These are phyloP conservation scores for Apiospora malaysiana DNA, from an alignment of 2,329 filamentous ascomycete genomes.

Conservation along the genomic window DNA sequence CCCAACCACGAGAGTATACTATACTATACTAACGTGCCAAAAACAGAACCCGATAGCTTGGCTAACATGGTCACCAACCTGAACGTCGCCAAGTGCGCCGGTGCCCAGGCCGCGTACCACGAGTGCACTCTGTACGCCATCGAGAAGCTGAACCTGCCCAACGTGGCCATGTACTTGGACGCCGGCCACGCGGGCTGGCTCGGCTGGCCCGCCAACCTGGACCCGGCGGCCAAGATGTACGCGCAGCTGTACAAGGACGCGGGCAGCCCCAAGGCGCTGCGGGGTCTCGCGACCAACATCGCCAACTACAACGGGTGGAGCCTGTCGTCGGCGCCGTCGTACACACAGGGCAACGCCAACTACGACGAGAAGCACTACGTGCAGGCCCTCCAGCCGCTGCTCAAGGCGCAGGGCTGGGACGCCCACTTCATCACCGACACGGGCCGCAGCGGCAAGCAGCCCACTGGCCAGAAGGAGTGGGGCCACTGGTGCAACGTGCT, in stretches of 20 bases:
- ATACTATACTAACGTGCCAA: constrained; percentile 25
- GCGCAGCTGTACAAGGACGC: constrained; percentile 56
- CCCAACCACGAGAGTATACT: constrained; percentile 28
- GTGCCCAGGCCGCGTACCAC: constrained; percentile 54
- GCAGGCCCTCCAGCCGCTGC: constrained; percentile 67
- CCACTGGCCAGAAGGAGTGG: constrained; percentile 59
- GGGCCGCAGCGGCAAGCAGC: constrained; percentile 49
- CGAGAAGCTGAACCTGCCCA: constrained; percentile 57
- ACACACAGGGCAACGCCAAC: constrained; percentile 48
- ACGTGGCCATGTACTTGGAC: constrained; percentile 64
- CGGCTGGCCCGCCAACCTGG: constrained; percentile 61
- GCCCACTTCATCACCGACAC: constrained; percentile 44
- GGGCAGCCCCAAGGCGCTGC: constrained; percentile 54
- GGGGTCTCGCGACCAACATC: constrained; percentile 64
- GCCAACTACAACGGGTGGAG: constrained; percentile 62
- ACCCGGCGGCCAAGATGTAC: constrained; percentile 53
- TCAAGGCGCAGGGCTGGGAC: constrained; percentile 53
- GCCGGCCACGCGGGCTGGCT: constrained; percentile 65
- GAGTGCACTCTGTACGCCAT: constrained; percentile 58
- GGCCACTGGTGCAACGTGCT: constrained; percentile 68
- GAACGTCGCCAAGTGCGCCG: constrained; percentile 55
- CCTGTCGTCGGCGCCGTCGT: constrained; percentile 48
- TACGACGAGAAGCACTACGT: constrained; percentile 65
- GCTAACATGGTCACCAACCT: constrained; percentile 64
- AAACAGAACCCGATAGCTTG: constrained; percentile 61